Base-by-base conservation (phyloP, 2,329 filamentous ascomycete genomes). In the Botrytis sinoallii region DNA sequence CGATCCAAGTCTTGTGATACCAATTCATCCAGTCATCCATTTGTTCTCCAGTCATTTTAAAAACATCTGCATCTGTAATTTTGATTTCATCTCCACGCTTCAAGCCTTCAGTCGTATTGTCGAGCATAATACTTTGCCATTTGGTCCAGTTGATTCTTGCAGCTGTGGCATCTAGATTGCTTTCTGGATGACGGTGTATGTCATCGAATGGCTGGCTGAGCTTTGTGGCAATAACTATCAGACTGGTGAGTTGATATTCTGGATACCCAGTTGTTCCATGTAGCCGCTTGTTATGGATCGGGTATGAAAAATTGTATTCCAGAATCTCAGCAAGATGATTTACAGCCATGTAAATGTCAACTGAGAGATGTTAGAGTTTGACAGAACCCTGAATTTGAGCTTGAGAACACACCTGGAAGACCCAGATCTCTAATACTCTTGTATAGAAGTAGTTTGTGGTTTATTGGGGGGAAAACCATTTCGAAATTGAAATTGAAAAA, bases 1-100 rank as follows among this genome's bases (percentile, higher is more conserved):
- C 84, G 64, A 89, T 82, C 85, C 90, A 93, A 63, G 86, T 91
- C 73, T 86, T 85, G 79, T 93, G 90, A 80, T 92, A 95, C 90
- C 92, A 96, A 81, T 93, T 89, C 82, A 97, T 85, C 79, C 94
- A 95, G 74, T 92, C 88, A 78, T 95, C 92, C 55, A 95, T 83
- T 75, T 92, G 86, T 35, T 86, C 83, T 8, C 85, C 83, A 4
- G 83, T 85, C 88, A 95, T 90, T 1, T 83, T 81, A 59, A 90
- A 85, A 14, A 93, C 86, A 77, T 93, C 88, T 6, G 84, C 83
- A 72, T 92, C 90, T 9, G 85, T 87, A 35, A 92, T 81, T n/a
- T 84, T 80, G 16, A 89, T 82, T 79, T 89, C 85, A 77, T 86
- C 80, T 77, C 83, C 81, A 78, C 85, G 75, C 74, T 82, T 80